These are phyloP conservation scores for Kwoniella newhampshirensis DNA, from an alignment of 768 basidiomycete species.

Conservation along the genomic window DNA sequence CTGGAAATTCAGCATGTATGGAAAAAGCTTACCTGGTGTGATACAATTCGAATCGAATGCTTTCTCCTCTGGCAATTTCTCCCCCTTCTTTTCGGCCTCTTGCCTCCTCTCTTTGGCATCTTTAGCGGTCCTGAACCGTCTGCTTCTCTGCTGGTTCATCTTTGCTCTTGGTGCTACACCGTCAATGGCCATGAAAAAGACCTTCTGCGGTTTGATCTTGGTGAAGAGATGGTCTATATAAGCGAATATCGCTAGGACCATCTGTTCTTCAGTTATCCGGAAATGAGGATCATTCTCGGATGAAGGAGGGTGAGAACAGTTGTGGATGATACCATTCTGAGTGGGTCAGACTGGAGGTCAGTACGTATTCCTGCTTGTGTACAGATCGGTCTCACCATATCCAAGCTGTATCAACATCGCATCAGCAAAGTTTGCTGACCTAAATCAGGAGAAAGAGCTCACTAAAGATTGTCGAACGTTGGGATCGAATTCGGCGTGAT, in stretches of 20 bases:
- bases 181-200: conserved; percentile 98
- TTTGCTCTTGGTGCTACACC: conserved; percentile 99
- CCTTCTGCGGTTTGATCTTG: conserved; percentile 95
- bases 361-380: too few species aligned
- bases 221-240: conserved; percentile 96
- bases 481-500: conserved; percentile 99
- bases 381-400: conserved; percentile 18
- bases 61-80: conserved; percentile 86
- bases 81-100: conserved; percentile 83
- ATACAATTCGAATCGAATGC: conserved; percentile 99
- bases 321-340: conserved; percentile 58
- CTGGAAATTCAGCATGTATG: not conserved
- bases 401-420: conserved; percentile 21
- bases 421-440: not conserved
- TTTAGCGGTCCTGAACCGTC: conserved; percentile 90
- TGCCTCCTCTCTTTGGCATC: conserved; percentile 84
- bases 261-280: conserved; percentile 92
- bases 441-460: conserved; percentile 37
- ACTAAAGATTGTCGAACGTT: conserved; percentile 69
- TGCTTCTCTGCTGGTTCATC: conserved; percentile 98
- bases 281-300: conserved; percentile 96
- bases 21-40: conserved; percentile 74
- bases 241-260: conserved; percentile 92
- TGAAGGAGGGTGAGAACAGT: conserved; percentile 76
- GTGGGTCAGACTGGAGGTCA: not conserved